These are phyloP conservation scores for Solanum arcanum DNA, from an alignment of 257 asterid genomes.

Conservation along the genomic window DNA sequence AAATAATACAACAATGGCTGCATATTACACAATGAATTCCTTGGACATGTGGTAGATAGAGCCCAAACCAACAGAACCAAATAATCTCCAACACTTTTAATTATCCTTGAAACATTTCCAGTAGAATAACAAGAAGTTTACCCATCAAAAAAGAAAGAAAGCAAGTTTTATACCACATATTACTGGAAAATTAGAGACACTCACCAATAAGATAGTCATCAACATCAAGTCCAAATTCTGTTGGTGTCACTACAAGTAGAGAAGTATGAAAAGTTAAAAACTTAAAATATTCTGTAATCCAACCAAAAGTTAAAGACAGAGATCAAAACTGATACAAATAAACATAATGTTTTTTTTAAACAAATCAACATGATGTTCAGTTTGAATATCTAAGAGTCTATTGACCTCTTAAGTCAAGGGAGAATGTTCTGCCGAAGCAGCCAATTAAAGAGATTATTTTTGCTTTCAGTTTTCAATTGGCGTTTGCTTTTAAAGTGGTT, in stretches of 20 bases:
- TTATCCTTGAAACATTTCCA: background rate
- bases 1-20: background rate
- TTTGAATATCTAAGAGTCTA: background rate
- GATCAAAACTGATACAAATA: background rate
- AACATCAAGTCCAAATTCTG: constrained; percentile 75
- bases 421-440: background rate
- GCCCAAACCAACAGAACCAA: background rate
- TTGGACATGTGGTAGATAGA: background rate
- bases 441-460: background rate
- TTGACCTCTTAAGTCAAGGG: background rate
- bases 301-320: background rate
- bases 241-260: constrained; percentile 43
- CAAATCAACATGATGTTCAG: background rate
- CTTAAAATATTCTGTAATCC: background rate
- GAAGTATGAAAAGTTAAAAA: background rate
- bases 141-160: background rate
- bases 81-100: background rate
- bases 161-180: background rate
- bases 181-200: constrained; percentile 6
- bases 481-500: background rate
- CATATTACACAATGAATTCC: background rate
- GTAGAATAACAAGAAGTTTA: background rate
- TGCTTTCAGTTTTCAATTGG: background rate
- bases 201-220: constrained; percentile 89
- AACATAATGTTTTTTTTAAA: background rate